These are phyloP conservation scores for Trichoderma gamsii DNA, from an alignment of 495 filamentous ascomycete genomes.

Conservation along the genomic window DNA sequence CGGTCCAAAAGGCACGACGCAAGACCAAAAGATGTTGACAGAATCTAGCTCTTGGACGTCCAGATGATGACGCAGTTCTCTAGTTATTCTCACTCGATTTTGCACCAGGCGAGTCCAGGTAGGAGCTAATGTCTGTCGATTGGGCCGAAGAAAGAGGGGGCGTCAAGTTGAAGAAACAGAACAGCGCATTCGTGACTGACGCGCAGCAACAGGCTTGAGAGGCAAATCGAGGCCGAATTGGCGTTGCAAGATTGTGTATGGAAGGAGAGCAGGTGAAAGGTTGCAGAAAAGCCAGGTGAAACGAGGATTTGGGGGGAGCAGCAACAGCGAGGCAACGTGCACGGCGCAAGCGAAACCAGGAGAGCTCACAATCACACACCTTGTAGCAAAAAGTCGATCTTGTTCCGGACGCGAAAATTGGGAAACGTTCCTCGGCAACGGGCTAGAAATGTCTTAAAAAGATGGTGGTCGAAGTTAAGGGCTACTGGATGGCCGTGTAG, in stretches of 20 bases:
- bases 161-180: neutral
- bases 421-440: conserved; percentile 4
- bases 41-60: neutral
- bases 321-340: conserved; percentile 1
- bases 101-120: neutral
- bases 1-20: conserved; percentile 9
- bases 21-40: conserved; percentile 2
- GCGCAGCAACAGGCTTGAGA: neutral
- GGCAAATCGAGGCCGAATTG: neutral
- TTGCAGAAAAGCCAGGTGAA: neutral
- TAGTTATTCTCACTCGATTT: neutral
- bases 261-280: conserved; percentile 1
- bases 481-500: neutral
- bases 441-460: conserved; percentile 6
- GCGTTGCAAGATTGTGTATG: neutral
- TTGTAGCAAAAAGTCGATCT: conserved; percentile 13
- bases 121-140: neutral
- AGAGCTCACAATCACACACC: conserved; percentile 13
- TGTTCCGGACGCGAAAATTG: conserved; percentile 4
- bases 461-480: conserved; percentile 7
- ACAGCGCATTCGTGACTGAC: neutral
- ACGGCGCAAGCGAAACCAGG: conserved; percentile 13
- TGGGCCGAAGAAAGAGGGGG: neutral
- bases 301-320: neutral
- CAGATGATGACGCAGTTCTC: neutral